Evolutionary conservation across 495 filamentous ascomycete species (phyloP).

Genomic region (Immersiella caudata): DNA sequence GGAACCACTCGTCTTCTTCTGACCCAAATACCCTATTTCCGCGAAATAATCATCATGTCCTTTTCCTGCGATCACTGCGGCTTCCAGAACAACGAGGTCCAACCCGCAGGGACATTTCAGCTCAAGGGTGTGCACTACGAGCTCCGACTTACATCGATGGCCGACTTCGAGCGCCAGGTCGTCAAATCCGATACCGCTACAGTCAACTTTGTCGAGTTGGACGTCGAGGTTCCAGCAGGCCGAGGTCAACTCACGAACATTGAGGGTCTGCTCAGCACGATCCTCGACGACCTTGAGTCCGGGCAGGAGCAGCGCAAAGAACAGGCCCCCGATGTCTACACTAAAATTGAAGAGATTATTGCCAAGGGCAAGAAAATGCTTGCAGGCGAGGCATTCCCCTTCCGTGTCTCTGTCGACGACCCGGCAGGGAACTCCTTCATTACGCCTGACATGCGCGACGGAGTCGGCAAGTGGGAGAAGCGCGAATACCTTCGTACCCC

Average conservation of each 20-base stretch:
- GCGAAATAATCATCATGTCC: conserved; percentile 94
- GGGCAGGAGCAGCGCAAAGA: conserved; percentile 76
- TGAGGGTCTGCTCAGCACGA: conserved; percentile 78
- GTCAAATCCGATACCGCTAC: conserved; percentile 86
- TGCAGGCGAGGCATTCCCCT: conserved; percentile 76
- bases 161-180: conserved; percentile 81
- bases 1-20: conserved; percentile 84
- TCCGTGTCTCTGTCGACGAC: conserved; percentile 83
- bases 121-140: conserved; percentile 81
- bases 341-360: conserved; percentile 75
- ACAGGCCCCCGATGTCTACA: conserved; percentile 70
- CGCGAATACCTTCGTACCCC: conserved; percentile 78
- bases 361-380: conserved; percentile 71
- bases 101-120: conserved; percentile 87
- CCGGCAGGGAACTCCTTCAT: conserved; percentile 98
- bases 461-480: conserved; percentile 78
- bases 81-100: conserved; percentile 88
- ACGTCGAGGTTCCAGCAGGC: conserved; percentile 88
- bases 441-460: conserved; percentile 76
- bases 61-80: conserved; percentile 89
- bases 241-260: conserved; percentile 88
- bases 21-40: conserved; percentile 92
- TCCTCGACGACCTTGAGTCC: conserved; percentile 72
- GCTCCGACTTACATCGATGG: conserved; percentile 66
- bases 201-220: conserved; percentile 80